These are phyloP conservation scores for Carex littledalei DNA, from an alignment of 176 grass and related monocot species.

Conservation along the genomic window DNA sequence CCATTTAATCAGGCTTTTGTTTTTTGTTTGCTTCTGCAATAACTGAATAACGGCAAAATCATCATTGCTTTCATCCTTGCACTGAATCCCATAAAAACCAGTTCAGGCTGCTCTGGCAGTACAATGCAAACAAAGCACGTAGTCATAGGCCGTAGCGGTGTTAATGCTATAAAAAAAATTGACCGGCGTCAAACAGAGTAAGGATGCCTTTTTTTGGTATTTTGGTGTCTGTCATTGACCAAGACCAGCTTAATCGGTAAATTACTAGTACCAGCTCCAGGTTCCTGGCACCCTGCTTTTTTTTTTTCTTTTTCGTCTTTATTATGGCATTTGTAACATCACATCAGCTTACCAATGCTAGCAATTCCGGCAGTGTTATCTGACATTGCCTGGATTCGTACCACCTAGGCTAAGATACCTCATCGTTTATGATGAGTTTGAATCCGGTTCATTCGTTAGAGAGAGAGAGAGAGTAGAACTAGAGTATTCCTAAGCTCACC, in stretches of 20 bases:
- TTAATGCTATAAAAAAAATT: not conserved
- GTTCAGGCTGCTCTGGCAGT: conserved; percentile 1
- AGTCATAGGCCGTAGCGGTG: not conserved
- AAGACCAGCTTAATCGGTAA: not conserved
- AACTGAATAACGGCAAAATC: conserved; percentile 6
- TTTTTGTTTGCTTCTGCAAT: conserved; percentile 5
- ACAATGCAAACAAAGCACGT: not conserved
- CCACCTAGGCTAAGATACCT: too few relatives aligned
- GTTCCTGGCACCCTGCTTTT: not conserved
- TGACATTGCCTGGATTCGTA: not conserved
- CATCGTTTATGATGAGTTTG: too few relatives aligned
- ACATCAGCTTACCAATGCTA: not conserved
- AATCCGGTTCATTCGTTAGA: too few relatives aligned
- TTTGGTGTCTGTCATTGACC: not conserved
- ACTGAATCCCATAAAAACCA: not conserved
- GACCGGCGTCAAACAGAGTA: not conserved
- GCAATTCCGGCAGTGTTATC: not conserved
- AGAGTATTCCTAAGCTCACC: too few relatives aligned
- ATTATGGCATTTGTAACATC: not conserved
- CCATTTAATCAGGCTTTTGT: not conserved
- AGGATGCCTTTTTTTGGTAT: not conserved
- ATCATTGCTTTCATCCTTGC: not conserved
- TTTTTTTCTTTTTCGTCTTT: not conserved
- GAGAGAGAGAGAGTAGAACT: too few relatives aligned
- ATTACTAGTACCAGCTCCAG: not conserved